Percentiles rank a stretch among this genome's conserved stretches.
These are phyloP conservation scores for Ogataea polymorpha DNA, from an alignment of 805 yeast species.

Conservation along the genomic window DNA sequence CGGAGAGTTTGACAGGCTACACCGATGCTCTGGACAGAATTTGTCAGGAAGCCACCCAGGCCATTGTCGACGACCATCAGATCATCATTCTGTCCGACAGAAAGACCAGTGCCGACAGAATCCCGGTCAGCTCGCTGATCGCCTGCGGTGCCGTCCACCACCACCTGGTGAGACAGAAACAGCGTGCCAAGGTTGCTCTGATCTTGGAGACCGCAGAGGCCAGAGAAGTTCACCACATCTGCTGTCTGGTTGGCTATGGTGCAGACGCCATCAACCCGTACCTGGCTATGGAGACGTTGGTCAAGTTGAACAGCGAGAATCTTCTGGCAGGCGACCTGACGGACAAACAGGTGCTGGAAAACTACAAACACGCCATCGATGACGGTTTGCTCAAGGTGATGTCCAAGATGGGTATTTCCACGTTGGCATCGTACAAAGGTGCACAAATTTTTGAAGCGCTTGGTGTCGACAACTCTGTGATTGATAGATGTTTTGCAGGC, in stretches of 20 bases:
- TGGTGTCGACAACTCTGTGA: conserved; percentile 92
- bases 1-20: conserved; percentile 85
- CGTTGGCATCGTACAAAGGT: conserved; percentile 97
- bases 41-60: conserved; percentile 82
- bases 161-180: conserved; percentile 91
- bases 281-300: conserved; percentile 83
- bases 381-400: conserved; percentile 93
- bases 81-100: conserved; percentile 77
- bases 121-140: conserved; percentile 81
- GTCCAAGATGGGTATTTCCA: conserved; percentile 99
- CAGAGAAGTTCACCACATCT: conserved; percentile 93
- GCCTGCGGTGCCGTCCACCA: conserved; percentile 98
- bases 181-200: conserved; percentile 91
- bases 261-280: conserved; percentile 96
- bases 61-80: conserved; percentile 73
- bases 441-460: conserved; percentile 98
- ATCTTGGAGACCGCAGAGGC: conserved; percentile 95
- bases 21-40: conserved; percentile 79
- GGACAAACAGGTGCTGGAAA: conserved; percentile 60
- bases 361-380: conserved; percentile 82
- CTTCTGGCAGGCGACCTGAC: conserved; percentile 56
- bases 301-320: conserved; percentile 80
- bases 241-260: conserved; percentile 94
- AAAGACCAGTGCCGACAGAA: conserved; percentile 53
- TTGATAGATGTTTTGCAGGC: conserved; percentile 94